phyloP scores from a whole-genome alignment of 106 monocot genomes.

The Narthecium ossifragum region DNA sequence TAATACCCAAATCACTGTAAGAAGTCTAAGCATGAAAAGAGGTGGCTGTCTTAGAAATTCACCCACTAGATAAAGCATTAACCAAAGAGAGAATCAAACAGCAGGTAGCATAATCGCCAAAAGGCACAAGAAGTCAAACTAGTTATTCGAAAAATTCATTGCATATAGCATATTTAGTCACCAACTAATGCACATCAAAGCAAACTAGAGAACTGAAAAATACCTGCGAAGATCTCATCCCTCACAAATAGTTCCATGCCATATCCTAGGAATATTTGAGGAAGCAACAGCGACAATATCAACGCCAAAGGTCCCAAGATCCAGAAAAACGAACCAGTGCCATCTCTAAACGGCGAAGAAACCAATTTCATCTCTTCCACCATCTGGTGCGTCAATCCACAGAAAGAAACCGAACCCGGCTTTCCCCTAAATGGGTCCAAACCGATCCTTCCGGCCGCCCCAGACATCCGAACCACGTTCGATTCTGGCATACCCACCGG shows the following conservation, averaged over 20 bases:
- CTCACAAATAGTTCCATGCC: slow-evolving; percentile 28
- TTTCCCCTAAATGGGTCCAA: slow-evolving; percentile 46
- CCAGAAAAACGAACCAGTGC: slow-evolving; percentile 48
- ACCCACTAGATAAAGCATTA: too few species aligned
- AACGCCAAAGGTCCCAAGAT: slow-evolving; percentile 43
- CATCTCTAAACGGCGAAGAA: slow-evolving; percentile 48
- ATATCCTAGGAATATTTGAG: slow-evolving; percentile 44
- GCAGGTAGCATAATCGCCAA: too few species aligned
- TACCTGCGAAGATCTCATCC: slow-evolving; percentile 55
- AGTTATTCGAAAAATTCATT: too few species aligned
- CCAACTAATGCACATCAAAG: too few species aligned
- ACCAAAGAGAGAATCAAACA: too few species aligned
- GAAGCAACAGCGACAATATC: slow-evolving; percentile 52
- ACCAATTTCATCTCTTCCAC: slow-evolving; percentile 40
- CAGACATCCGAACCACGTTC: not conserved
- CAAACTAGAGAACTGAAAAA: too few species aligned
- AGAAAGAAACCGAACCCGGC: slow-evolving; percentile 50
- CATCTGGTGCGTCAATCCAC: slow-evolving; percentile 37
- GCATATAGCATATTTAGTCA: too few species aligned
- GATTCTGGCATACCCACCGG: not conserved
- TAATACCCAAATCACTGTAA: too few species aligned
- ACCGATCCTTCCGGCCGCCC: slow-evolving; percentile 5
- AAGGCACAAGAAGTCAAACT: not conserved
- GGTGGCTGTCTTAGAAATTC: too few species aligned
- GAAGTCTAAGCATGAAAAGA: too few species aligned